Base-by-base conservation (phyloP, 345 rosid species). In the Gossypium ekmanianum region DNA sequence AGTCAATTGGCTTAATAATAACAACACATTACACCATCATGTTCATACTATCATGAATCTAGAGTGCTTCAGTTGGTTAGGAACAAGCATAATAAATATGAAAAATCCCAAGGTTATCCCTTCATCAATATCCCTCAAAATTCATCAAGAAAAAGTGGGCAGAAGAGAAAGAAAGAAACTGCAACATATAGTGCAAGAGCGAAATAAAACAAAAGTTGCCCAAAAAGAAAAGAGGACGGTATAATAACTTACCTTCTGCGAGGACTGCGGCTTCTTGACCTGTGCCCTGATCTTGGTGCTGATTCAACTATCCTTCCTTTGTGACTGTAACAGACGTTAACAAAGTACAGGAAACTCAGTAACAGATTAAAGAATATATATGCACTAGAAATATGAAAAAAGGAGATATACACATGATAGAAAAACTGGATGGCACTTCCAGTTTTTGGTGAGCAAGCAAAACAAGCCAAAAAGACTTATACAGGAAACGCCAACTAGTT, bases 251-350 rank as follows among this genome's bases (percentile, higher is more conserved):
- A 83, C 87, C 84, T 86, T 74, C 75, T 85, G 3, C 80, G 80
- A 76, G 91, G 91, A 72, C 91, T 88, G 75, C 85, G 84, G 61
- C 91, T 88, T 68, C 89, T 80, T 14, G 89, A 86, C 75, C 74
- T 71, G 74, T 82, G 0, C 43, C 59, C 81, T 8, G 87, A 81
- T 76, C 75, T 86, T 27, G 89, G 82, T 57, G 16, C 75, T 7
- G 89, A 79, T 77, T 88, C 91, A 11, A 69, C 74, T 58, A 86
- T 80, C 76, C 84, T 84, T 76, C 91, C 91, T 71, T 84, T 86
- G 3, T 83, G 82, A 69, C 91, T 88, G 75, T 26, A 41, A 50
- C 8, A 16, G 64, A 52, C 44, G 48, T 14, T 2, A n/a, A 45
- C 2, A 70, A 70, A 52, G 26, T 17, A 50, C 11, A 22, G 39